Base-by-base conservation (phyloP, 495 filamentous ascomycete genomes). In the Glarea lozoyensis region DNA sequence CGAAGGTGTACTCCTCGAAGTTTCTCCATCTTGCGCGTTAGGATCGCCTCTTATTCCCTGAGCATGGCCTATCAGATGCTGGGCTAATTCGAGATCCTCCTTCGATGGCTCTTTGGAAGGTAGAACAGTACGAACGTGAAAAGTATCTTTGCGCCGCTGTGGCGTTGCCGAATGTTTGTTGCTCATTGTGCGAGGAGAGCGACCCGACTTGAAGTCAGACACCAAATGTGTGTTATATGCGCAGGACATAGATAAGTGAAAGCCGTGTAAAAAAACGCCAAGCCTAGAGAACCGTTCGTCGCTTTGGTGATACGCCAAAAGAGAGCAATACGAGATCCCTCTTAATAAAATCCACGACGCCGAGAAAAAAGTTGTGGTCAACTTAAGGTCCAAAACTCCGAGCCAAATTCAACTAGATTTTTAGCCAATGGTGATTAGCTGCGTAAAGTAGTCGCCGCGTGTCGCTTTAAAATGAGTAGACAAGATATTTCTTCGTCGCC, bases 181-280 rank as follows among this genome's bases (percentile, higher is more conserved):
- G 44, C 42, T 46, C 53, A 55, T 55, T 23, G 6, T 23, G 13
- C 23, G 29, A 37, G 44, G 44, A 35, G 19, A 41, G 42, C 52
- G 48, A 49, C 52, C 48, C 45, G 48, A 55, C 53, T 40, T 36
- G 32, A 46, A 55, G 48, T 41, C 53, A 49, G 42, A 52, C 42
- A 52, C 45, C 30, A 42, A 42, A 43, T 35, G 45, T 36, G 38
- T 16, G 40, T 33, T 38, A 23, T 52, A 15, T 34, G 15, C 33
- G 43, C 45, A 49, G 48, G 32, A 49, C 53, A 55, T 52, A 49
- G 45, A 22, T 35, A 27, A 36, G 25, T 25, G 16, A n/a, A n/a
- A n/a, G n/a, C n/a, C n/a, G n/a, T n/a, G n/a, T n/a, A n/a, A n/a
- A n/a, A n/a, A n/a, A n/a, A n/a, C n/a, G n/a, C n/a, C n/a, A n/a